Percentiles rank a stretch among this genome's conserved stretches.
These are phyloP conservation scores for Coemansia sp. DNA, from an alignment of 192 early-diverging fungal genomes.

Conservation along the genomic window DNA sequence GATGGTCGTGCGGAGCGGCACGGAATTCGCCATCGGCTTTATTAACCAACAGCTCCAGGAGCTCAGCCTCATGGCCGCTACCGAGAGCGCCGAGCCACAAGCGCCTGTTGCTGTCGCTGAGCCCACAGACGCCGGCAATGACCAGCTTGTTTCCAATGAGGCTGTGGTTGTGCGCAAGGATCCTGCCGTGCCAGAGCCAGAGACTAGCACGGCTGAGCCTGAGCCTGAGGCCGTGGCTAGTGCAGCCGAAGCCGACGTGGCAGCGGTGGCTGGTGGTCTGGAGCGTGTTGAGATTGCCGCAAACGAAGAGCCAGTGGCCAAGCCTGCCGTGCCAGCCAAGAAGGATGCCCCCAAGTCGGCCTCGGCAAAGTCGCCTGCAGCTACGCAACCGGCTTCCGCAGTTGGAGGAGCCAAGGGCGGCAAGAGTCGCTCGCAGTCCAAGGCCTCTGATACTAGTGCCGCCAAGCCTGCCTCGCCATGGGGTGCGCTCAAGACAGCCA, in stretches of 20 bases:
- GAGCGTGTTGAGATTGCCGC: not conserved
- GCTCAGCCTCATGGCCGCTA: constrained; percentile 25
- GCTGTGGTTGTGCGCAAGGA: not conserved
- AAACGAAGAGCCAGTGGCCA: not conserved
- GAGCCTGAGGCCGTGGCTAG: not conserved
- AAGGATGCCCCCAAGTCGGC: not conserved
- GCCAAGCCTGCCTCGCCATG: not conserved
- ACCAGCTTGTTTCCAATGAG: not conserved
- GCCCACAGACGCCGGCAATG: not conserved
- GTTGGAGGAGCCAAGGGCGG: not conserved
- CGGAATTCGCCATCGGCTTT: constrained; percentile 35
- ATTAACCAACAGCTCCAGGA: constrained; percentile 43
- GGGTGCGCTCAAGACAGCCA: not conserved
- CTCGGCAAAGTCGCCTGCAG: not conserved
- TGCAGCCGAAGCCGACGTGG: not conserved
- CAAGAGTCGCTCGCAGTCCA: constrained; percentile 2
- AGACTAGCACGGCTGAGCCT: not conserved
- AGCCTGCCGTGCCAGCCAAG: not conserved
- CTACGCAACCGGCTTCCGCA: not conserved
- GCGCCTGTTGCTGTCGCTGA: not conserved
- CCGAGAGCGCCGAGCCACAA: not conserved
- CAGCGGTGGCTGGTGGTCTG: not conserved
- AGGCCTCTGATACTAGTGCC: not conserved
- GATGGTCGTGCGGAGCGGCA: constrained; percentile 32
- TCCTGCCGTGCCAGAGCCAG: not conserved